Base-by-base conservation (phyloP, 768 basidiomycete species). In the Trametes elegans region DNA sequence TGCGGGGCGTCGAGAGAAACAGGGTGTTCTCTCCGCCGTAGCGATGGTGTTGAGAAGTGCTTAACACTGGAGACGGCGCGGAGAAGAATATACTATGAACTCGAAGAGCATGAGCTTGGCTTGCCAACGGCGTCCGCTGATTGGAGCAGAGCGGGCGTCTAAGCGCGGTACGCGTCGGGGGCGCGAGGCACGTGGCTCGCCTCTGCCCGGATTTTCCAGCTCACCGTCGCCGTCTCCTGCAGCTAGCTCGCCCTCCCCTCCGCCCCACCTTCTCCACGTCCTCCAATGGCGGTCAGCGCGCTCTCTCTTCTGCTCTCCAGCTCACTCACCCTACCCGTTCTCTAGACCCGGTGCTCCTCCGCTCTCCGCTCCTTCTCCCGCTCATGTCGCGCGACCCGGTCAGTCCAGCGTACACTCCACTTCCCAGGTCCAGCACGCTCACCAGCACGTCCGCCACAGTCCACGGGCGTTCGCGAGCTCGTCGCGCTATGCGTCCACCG, bases 401-500 rank as follows among this genome's bases (percentile, higher is more conserved):
- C 53, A 47, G 64, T 57, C 31, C n/a, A n/a, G n/a, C n/a, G n/a
- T n/a, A n/a, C 42, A 14, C 31, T 31, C 34, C 29, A n/a, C 34
- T 48, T 44, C 47, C 38, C 23, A 27, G 26, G 3, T 9, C n/a
- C 36, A 23, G 42, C 11, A 29, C 53, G 41, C 26, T 27, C 44
- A 44, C 24, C 19, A 28, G 24, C 39, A 32, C 39, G 35, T 29
- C 46, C 29, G 9, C 10, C 32, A 31, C 42, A 68, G 66, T 26
- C 47, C 64, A 14, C 55, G 59, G 28, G 48, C 58, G 16, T 57
- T 62, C 26, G 63, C 66, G 46, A 61, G 61, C 40, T 52, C 64
- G 32, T 74, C 77, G 63, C 76, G 86, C 76, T 81, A 77, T 71
- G 70, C 87, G 47, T 77, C 83, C 24, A 81, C 85, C 9, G 76